phyloP scores from a whole-genome alignment of 2,329 filamentous ascomycete species.

The Botrytis deweyae region DNA sequence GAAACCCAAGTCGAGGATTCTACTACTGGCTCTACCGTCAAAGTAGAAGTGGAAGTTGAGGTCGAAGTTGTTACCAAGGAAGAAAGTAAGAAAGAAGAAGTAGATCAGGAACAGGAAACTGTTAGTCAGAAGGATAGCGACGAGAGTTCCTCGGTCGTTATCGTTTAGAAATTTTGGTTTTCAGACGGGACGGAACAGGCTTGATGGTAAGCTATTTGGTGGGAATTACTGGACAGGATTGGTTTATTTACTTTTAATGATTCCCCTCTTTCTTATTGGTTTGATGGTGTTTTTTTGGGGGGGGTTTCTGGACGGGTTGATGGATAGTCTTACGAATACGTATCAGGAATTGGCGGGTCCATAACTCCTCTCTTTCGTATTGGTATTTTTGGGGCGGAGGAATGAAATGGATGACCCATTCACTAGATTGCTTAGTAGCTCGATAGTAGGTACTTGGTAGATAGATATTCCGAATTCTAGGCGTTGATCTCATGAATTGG shows the following conservation, averaged over 20 bases:
- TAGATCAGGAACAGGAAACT: not conserved
- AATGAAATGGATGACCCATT: not conserved
- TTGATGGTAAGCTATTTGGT: not conserved
- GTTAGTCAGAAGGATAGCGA: conserved; percentile 1
- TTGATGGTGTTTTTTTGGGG: not conserved
- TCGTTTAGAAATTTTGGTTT: conserved; percentile 5
- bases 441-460: not conserved
- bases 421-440: not conserved
- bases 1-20: not conserved
- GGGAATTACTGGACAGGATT: not conserved
- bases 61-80: not conserved
- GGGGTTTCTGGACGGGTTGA: not conserved
- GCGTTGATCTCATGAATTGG: not conserved
- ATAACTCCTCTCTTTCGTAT: not conserved
- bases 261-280: not conserved
- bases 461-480: not conserved
- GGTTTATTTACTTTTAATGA: not conserved
- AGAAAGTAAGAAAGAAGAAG: not conserved
- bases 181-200: too few relatives aligned
- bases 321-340: too few relatives aligned
- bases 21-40: not conserved
- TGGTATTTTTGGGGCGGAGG: not conserved
- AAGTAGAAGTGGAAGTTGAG: conserved; percentile 9
- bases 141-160: conserved; percentile 14
- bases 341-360: not conserved